These are phyloP conservation scores for Cucurbita moschata DNA, from an alignment of 306 rosid species.

Conservation along the genomic window DNA sequence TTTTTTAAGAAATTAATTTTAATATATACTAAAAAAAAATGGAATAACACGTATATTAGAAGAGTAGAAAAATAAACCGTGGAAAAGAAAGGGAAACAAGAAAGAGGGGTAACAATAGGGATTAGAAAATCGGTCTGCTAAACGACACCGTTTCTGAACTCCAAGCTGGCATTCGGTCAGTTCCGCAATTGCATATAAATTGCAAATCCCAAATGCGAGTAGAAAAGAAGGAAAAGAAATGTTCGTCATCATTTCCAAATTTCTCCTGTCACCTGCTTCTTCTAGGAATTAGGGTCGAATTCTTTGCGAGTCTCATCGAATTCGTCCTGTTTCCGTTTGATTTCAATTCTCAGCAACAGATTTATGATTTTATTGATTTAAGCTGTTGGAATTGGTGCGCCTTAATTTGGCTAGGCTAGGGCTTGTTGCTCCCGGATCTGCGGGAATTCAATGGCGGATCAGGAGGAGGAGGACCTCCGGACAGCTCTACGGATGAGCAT, in stretches of 20 bases:
- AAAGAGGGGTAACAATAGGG: no score
- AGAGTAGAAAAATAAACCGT: no score
- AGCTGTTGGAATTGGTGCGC: slow-evolving; percentile 18
- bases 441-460: slow-evolving; percentile 61
- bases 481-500: slow-evolving; percentile 86
- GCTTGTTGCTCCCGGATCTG: slow-evolving; percentile 25
- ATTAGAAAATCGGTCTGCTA: neutral
- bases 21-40: no score
- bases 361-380: neutral
- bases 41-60: no score
- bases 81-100: no score
- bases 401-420: slow-evolving; percentile 20
- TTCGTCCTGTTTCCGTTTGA: neutral
- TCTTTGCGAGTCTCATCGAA: slow-evolving; percentile 2
- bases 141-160: neutral
- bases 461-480: slow-evolving; percentile 74
- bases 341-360: neutral
- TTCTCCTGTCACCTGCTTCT: neutral
- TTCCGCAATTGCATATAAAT: neutral
- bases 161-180: neutral
- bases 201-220: neutral
- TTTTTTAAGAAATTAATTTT: no score
- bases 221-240: neutral
- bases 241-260: neutral
- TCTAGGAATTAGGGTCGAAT: neutral